Evolutionary conservation across 192 early-diverging fungal species (phyloP), one percentile per base, ranked within the genome.

Genomic region (Dispira simplex): DNA sequence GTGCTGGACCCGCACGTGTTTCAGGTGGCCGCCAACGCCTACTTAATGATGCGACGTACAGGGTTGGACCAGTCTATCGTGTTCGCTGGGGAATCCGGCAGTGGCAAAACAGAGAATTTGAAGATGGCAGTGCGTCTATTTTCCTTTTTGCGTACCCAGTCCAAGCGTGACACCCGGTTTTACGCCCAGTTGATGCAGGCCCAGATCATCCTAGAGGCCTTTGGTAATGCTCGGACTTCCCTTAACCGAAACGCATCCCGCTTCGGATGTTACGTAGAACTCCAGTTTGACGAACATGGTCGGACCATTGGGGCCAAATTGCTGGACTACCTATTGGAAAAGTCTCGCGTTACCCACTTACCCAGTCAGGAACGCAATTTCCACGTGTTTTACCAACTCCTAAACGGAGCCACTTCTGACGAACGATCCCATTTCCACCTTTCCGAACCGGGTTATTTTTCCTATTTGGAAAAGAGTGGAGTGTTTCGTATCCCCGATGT

Each of bases 381-480:
- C 76, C 90, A 97, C 69, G 85, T 96, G 39, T 93, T 99, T 70
- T 94, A 99, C 77, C 88, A 93, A 67, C 75, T 99, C 28, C 79
- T 96, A 8, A 85, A 90, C 26, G 97, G 95, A n/a, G 78, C 79
- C 0, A 78, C 84, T 26, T 64, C 74, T 21, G 85, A 91, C 65
- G 93, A 97, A 73, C 86, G 83, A 59, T 46, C 80, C 18, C 73
- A 83, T 63, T 82, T 88, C 58, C 83, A 83, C 52, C 76, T 99
- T 8, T 80, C 82, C 8, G 84, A 91, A 39, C 74, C 79, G 65
- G 59, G 59, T 20, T 62, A 62, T 25, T 62, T 62, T 46, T 20
- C 59, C 39, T 62, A 62, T 25, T 21, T 62, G 44, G 59, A 62
- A 45, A 62, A 62, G 43, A 62, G 77, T 63, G 66, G 77, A 57